These are phyloP conservation scores for Coemansia sp. DNA, from an alignment of 192 early-diverging fungal species.

Conservation along the genomic window DNA sequence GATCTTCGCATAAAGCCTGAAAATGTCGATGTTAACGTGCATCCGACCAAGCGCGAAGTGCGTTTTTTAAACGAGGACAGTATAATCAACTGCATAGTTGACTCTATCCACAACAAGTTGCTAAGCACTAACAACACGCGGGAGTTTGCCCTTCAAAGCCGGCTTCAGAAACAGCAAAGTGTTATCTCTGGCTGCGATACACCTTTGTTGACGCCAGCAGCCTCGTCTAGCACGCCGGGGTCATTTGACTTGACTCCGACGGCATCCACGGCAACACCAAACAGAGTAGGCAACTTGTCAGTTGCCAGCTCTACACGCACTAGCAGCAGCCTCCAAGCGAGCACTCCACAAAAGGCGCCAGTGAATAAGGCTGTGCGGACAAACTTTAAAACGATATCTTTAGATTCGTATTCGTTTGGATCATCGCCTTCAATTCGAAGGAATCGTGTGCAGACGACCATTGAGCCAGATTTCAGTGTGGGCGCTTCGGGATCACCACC, in stretches of 20 bases:
- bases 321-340: constrained; percentile 7
- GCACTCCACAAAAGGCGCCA: constrained; percentile 43
- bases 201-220: constrained; percentile 7
- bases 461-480: constrained; percentile 34
- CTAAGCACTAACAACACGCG: constrained; percentile 71
- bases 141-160: constrained; percentile 67
- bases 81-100: constrained; percentile 69
- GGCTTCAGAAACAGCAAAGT: constrained; percentile 11
- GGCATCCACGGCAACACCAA: constrained; percentile 5
- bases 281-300: no score
- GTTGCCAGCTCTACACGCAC: not conserved
- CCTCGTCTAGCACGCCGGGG: constrained; percentile 3
- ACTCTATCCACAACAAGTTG: constrained; percentile 67
- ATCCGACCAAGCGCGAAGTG: constrained; percentile 95
- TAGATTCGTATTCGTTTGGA: constrained; percentile 62
- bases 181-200: not conserved
- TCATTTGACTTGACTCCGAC: not conserved
- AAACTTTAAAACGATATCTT: constrained; percentile 74
- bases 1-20: constrained; percentile 81
- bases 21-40: constrained; percentile 97
- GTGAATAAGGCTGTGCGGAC: constrained; percentile 85
- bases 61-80: constrained; percentile 90
- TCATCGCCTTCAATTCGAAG: constrained; percentile 32
- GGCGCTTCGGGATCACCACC: constrained; percentile 16
- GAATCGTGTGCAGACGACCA: constrained; percentile 33